A percentile compares a stretch with the other conserved stretches of the same genome.
These are phyloP conservation scores for Neovahlkampfia damariscottae DNA, from an alignment of 78 protist species.

Conservation along the genomic window DNA sequence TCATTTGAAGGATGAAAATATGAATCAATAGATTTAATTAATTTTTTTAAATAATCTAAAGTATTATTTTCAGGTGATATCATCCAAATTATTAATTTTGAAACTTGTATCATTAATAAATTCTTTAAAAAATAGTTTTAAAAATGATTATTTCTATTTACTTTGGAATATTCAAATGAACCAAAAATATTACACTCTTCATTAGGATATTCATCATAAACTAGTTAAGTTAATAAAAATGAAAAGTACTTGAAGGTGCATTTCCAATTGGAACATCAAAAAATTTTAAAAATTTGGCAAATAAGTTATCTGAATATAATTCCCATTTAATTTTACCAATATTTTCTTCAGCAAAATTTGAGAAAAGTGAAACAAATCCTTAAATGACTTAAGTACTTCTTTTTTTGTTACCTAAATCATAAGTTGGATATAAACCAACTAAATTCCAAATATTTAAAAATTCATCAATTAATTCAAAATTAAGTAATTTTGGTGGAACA, in stretches of 20 bases:
- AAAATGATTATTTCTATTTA: no score
- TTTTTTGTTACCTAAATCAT: no score
- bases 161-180: neutral
- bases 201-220: neutral
- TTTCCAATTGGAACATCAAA: neutral
- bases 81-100: neutral
- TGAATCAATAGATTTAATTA: neutral
- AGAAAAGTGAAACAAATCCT: neutral
- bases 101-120: neutral
- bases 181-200: neutral
- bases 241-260: conserved; percentile 2
- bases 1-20: neutral
- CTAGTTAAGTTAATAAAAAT: no score
- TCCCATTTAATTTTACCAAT: neutral
- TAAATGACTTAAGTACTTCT: no score
- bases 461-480: neutral
- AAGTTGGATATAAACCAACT: neutral
- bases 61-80: neutral
- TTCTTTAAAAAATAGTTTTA: no score
- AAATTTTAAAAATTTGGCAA: neutral
- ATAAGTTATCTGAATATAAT: neutral
- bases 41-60: neutral
- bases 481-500: neutral
- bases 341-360: neutral
- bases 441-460: neutral